phyloP scores from a whole-genome alignment of 345 rosid genomes.

The Brassica juncea region DNA sequence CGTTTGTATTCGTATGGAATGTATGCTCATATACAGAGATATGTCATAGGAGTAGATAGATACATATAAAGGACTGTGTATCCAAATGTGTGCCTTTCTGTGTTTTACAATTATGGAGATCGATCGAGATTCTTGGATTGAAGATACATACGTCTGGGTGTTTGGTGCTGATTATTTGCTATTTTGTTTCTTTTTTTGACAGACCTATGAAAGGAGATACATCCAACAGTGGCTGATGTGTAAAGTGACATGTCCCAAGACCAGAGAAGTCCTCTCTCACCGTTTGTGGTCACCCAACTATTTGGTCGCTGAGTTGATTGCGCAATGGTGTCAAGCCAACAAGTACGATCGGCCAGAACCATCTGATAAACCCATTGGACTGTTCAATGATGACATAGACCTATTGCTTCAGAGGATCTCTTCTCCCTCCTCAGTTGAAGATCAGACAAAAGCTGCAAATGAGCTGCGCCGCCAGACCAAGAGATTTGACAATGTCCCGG shows the following conservation, averaged over 20 bases:
- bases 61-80: not conserved
- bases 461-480: conserved; percentile 55
- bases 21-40: not conserved
- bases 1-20: not conserved
- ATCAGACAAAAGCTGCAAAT: conserved; percentile 49
- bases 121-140: not conserved
- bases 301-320: conserved; percentile 41
- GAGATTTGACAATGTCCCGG: conserved; percentile 41
- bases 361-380: conserved; percentile 21
- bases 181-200: not conserved
- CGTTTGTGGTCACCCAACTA: conserved; percentile 19
- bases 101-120: not conserved
- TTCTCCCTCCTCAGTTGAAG: conserved; percentile 40
- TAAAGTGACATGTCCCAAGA: conserved; percentile 53
- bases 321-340: conserved; percentile 47
- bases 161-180: conserved; percentile 6
- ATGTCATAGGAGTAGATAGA: not conserved
- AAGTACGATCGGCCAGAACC: conserved; percentile 39
- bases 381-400: conserved; percentile 31
- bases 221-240: conserved; percentile 49
- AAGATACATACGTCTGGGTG: not conserved
- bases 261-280: conserved; percentile 44
- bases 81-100: not conserved
- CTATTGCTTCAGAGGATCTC: conserved; percentile 52
- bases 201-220: conserved; percentile 57